Conservation (phyloP, 805 yeast genomes). For the Saccharomycopsis guyanensis region DNA sequence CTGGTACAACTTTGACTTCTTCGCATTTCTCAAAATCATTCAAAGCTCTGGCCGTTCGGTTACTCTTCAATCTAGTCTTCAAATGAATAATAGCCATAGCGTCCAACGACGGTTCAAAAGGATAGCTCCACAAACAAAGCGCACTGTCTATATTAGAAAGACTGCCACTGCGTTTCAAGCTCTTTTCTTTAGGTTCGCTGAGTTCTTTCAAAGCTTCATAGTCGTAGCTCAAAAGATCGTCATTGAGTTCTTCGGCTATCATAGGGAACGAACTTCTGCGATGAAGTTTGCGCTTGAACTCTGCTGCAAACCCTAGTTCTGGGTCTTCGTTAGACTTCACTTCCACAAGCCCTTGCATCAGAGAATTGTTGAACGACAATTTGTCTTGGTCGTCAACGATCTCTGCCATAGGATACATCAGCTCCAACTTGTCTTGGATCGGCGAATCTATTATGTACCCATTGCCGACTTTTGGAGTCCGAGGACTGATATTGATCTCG, state of each 20-base stretch:
- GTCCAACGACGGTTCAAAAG: conserved; percentile 17
- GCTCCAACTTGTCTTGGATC: background rate
- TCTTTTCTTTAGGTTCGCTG: conserved; percentile 2
- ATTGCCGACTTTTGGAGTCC: background rate
- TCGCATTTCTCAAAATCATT: background rate
- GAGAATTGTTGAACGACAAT: conserved; percentile 3
- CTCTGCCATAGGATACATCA: background rate
- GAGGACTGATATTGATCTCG: conserved; percentile 1
- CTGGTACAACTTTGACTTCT: background rate
- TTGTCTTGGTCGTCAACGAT: background rate
- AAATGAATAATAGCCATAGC: conserved; percentile 17
- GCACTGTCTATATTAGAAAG: conserved; percentile 29
- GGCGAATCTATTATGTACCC: background rate
- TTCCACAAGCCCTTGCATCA: conserved; percentile 14
- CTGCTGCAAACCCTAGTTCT: conserved; percentile 17
- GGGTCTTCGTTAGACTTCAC: background rate
- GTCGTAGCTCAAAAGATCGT: conserved; percentile 25
- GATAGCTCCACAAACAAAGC: conserved; percentile 21
- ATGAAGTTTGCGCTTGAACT: conserved; percentile 22
- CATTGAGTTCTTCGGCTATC: conserved; percentile 28
- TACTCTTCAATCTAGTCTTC: conserved; percentile 23
- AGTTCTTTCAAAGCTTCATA: conserved; percentile 22
- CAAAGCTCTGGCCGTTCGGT: background rate
- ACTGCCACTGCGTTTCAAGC: conserved; percentile 30
- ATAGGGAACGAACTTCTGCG: conserved; percentile 37